A percentile compares a stretch with the other conserved stretches of the same genome.
phyloP scores from a whole-genome alignment of 345 rosid genomes.

The Anastatica hierochuntica region DNA sequence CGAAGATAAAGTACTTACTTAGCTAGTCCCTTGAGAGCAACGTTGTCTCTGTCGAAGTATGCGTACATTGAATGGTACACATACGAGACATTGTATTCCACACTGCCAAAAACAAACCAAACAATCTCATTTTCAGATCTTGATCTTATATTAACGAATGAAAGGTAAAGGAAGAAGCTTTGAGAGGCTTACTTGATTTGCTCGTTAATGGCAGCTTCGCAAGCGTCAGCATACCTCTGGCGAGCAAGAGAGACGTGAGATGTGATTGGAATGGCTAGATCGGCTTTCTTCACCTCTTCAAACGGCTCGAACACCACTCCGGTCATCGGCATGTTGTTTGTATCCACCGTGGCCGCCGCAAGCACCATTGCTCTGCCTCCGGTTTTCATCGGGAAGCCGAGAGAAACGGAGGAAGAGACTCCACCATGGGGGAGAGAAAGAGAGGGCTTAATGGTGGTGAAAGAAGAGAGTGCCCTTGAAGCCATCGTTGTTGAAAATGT shows the following conservation, averaged over 20 bases:
- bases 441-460: constrained; percentile 3
- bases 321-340: constrained; percentile 27
- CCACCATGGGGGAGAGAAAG: constrained; percentile 3
- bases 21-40: constrained; percentile 63
- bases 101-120: constrained; percentile 30
- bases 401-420: constrained; percentile 12
- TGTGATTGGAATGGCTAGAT: constrained; percentile 38
- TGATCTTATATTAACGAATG: too few relatives aligned
- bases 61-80: constrained; percentile 78
- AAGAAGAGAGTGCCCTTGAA: constrained; percentile 15
- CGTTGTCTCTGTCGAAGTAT: constrained; percentile 76
- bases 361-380: constrained; percentile 14
- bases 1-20: constrained; percentile 32
- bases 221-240: constrained; percentile 35
- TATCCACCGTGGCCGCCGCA: constrained; percentile 26
- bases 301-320: constrained; percentile 68
- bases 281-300: constrained; percentile 67
- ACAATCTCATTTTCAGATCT: background rate
- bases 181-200: constrained; percentile 57
- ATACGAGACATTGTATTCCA: constrained; percentile 74
- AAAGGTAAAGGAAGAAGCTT: background rate
- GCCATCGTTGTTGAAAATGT: constrained; percentile 7
- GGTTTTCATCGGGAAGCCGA: background rate
- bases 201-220: constrained; percentile 67
- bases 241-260: constrained; percentile 57